These are phyloP conservation scores for Skeletonema potamos DNA, from an alignment of 108 stramenopile genomes.

Conservation along the genomic window DNA sequence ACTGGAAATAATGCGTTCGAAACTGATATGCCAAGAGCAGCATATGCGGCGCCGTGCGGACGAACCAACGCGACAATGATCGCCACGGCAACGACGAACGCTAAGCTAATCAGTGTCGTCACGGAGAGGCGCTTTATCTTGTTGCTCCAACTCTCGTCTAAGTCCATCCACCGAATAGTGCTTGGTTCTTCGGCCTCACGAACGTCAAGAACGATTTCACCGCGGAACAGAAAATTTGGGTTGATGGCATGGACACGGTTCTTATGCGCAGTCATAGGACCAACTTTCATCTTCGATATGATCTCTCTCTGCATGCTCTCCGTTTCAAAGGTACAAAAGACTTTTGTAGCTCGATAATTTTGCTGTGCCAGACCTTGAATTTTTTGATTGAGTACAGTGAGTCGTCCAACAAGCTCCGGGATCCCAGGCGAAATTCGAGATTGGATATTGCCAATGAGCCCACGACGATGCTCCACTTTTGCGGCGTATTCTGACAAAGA, in stretches of 20 bases:
- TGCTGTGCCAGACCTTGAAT: constrained; percentile 76
- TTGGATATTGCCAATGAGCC: constrained; percentile 41
- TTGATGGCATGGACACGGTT: constrained; percentile 42
- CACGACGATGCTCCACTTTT: constrained; percentile 53
- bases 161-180: constrained; percentile 81
- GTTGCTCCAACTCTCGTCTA: constrained; percentile 53
- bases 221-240: constrained; percentile 51
- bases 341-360: constrained; percentile 68
- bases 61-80: constrained; percentile 45
- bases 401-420: constrained; percentile 52
- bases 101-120: constrained; percentile 60
- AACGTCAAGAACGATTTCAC: constrained; percentile 56
- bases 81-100: constrained; percentile 48
- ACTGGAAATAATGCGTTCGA: constrained; percentile 77
- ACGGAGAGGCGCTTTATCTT: constrained; percentile 49
- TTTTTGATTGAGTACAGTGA: constrained; percentile 62
- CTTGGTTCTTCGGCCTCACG: constrained; percentile 81
- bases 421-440: constrained; percentile 56
- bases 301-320: constrained; percentile 79
- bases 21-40: constrained; percentile 68
- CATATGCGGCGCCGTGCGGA: constrained; percentile 19
- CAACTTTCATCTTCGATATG: constrained; percentile 62
- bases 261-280: constrained; percentile 45
- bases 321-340: constrained; percentile 89
- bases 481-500: constrained; percentile 63